A percentile compares a stretch with the other conserved stretches of the same genome.
phyloP scores from a whole-genome alignment of 2,329 filamentous ascomycete species.

The Podosphaera xanthii region DNA sequence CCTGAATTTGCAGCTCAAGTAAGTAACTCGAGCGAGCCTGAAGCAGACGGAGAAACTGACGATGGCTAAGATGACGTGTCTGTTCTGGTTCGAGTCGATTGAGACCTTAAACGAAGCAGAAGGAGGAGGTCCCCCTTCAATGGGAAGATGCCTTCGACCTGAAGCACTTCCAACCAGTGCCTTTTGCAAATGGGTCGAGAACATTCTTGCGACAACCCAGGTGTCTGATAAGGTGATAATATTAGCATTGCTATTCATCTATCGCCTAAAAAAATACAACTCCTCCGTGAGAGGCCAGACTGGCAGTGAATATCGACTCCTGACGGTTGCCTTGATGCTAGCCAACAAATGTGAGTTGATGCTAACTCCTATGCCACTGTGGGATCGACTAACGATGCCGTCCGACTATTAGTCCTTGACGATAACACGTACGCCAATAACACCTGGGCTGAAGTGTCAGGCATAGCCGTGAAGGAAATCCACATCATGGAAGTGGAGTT shows the following conservation, averaged over 20 bases:
- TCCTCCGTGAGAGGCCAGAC: constrained; percentile 72
- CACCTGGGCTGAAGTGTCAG: constrained; percentile 95
- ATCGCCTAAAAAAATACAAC: constrained; percentile 76
- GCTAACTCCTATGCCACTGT: background rate
- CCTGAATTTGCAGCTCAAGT: constrained; percentile 71
- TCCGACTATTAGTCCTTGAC: constrained; percentile 43
- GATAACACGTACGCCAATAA: constrained; percentile 99
- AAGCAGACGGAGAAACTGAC: too few relatives aligned
- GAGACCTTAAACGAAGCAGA: constrained; percentile 58
- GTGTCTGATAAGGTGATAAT: constrained; percentile 91
- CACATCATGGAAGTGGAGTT: constrained; percentile 99
- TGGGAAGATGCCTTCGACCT: constrained; percentile 33
- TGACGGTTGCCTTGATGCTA: constrained; percentile 91
- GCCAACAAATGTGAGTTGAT: constrained; percentile 68
- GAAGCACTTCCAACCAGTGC: constrained; percentile 56
- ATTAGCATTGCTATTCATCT: constrained; percentile 75
- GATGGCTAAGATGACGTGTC: constrained; percentile 53
- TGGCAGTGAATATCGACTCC: constrained; percentile 76
- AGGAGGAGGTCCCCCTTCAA: constrained; percentile 18
- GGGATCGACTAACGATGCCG: background rate
- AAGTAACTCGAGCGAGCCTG: constrained; percentile 11
- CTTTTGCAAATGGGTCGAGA: constrained; percentile 86
- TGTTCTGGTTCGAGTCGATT: constrained; percentile 93
- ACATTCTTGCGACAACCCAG: constrained; percentile 78
- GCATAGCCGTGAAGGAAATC: constrained; percentile 81